These are phyloP conservation scores for Fusarium algeriense DNA, from an alignment of 2,329 filamentous ascomycete genomes.

Conservation along the genomic window DNA sequence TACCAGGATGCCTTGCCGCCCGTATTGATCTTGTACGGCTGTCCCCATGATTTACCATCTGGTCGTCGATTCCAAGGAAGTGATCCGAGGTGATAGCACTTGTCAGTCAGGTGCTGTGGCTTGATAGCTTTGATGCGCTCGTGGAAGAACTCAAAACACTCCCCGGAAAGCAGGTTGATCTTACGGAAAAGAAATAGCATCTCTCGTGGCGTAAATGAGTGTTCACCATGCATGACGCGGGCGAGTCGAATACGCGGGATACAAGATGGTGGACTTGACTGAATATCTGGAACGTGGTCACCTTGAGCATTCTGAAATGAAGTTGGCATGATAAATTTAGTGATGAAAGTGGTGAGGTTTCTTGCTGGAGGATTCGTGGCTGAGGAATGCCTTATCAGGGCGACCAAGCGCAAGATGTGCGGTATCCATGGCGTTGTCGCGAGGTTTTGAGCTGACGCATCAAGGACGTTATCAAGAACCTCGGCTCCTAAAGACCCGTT, in stretches of 20 bases:
- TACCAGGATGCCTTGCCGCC: conserved; percentile 29
- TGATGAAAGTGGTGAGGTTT: conserved; percentile 6
- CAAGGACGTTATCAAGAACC: conserved; percentile 18
- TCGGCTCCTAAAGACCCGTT: conserved; percentile 8
- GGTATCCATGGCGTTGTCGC: conserved; percentile 25
- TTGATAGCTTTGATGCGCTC: conserved; percentile 1
- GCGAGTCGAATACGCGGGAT: conserved; percentile 7
- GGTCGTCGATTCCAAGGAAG: conserved; percentile 16
- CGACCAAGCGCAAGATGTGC: conserved; percentile 23
- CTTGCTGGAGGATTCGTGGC: neutral
- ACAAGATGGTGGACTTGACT: neutral
- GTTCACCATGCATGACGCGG: neutral
- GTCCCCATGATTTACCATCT: conserved; percentile 14
- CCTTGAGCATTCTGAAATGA: neutral
- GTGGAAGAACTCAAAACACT: conserved; percentile 27
- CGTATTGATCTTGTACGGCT: conserved; percentile 9
- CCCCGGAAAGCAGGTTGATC: conserved; percentile 11
- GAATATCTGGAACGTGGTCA: conserved; percentile 7
- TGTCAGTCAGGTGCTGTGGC: conserved; percentile 21
- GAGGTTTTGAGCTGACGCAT: conserved; percentile 4
- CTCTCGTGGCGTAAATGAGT: neutral
- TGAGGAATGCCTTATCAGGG: conserved; percentile 14
- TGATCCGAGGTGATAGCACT: neutral
- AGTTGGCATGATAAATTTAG: conserved; percentile 13
- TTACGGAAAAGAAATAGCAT: conserved; percentile 19